phyloP scores from a whole-genome alignment of 2,329 filamentous ascomycete genomes.

The Teratosphaeria zuluensis region DNA sequence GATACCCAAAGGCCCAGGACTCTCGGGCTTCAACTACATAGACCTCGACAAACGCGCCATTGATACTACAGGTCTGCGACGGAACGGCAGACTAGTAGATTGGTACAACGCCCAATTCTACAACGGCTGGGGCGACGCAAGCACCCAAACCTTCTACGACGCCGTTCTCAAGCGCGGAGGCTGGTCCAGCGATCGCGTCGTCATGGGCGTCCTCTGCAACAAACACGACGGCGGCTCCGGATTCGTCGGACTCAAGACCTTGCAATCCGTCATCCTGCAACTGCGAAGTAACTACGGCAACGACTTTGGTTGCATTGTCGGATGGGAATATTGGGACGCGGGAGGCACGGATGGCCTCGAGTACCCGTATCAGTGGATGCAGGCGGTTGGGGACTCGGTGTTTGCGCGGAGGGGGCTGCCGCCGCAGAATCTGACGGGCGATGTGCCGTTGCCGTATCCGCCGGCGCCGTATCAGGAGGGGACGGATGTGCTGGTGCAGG shows the following conservation, averaged over 20 bases:
- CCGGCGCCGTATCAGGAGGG: slow-evolving; percentile 11
- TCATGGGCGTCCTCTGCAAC: slow-evolving; percentile 18
- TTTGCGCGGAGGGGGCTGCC: not conserved
- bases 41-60: slow-evolving; percentile 15
- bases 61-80: slow-evolving; percentile 7
- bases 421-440: slow-evolving; percentile 1
- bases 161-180: slow-evolving; percentile 14
- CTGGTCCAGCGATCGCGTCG: slow-evolving; percentile 14
- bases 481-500: slow-evolving; percentile 9
- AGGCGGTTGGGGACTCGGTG: slow-evolving; percentile 10
- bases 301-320: slow-evolving; percentile 16
- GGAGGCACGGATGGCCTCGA: slow-evolving; percentile 2
- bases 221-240: slow-evolving; percentile 18
- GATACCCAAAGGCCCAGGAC: slow-evolving; percentile 8
- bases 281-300: slow-evolving; percentile 14
- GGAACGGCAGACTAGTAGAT: slow-evolving; percentile 18
- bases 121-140: slow-evolving; percentile 21
- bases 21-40: slow-evolving; percentile 17
- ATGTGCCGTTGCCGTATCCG: slow-evolving; percentile 5
- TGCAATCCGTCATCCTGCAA: slow-evolving; percentile 12
- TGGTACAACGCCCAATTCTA: slow-evolving; percentile 25
- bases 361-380: slow-evolving; percentile 14
- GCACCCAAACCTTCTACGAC: slow-evolving; percentile 16
- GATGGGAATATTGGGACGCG: slow-evolving; percentile 23
- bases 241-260: slow-evolving; percentile 12